phyloP scores from a whole-genome alignment of 2,329 filamentous ascomycete genomes.

The Hypocreales sp. region DNA sequence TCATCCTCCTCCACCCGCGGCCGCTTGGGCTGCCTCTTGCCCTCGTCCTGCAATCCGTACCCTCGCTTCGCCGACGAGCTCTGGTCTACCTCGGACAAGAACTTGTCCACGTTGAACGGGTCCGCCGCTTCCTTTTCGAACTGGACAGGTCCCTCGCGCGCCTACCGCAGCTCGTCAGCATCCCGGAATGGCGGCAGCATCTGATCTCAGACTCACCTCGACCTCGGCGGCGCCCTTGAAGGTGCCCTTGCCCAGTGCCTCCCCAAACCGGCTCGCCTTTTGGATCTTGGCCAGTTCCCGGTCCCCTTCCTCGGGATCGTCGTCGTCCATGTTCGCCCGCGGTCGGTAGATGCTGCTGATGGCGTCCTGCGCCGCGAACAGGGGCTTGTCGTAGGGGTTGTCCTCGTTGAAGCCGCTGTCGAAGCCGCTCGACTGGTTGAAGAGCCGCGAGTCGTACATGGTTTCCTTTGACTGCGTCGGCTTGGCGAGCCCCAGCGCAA shows the following conservation, averaged over 20 bases:
- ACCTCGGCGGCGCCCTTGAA: conserved; percentile 78
- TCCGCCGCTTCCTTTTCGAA: conserved; percentile 82
- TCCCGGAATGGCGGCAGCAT: no score
- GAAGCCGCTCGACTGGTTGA: conserved; percentile 88
- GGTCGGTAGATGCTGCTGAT: conserved; percentile 90
- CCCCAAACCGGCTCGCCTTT: conserved; percentile 67
- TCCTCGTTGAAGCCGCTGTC: conserved; percentile 92
- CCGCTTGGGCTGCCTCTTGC: conserved; percentile 49
- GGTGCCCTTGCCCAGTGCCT: conserved; percentile 75
- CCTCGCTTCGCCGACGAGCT: conserved; percentile 52
- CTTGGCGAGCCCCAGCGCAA: conserved; percentile 86
- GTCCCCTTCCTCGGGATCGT: conserved; percentile 66
- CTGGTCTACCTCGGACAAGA: conserved; percentile 67
- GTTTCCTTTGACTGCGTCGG: conserved; percentile 82
- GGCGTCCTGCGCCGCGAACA: conserved; percentile 91
- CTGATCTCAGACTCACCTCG: no score
- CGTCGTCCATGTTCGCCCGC: conserved; percentile 56
- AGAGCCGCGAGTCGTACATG: conserved; percentile 94
- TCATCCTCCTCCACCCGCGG: conserved; percentile 57
- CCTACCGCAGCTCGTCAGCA: conserved; percentile 28
- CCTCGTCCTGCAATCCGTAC: conserved; percentile 58
- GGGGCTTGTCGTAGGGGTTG: conserved; percentile 89
- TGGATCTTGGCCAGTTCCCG: conserved; percentile 78
- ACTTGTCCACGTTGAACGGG: conserved; percentile 88
- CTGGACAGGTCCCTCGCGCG: conserved; percentile 80